Conservation (phyloP, 345 rosid species). For the Moringa oleifera region DNA sequence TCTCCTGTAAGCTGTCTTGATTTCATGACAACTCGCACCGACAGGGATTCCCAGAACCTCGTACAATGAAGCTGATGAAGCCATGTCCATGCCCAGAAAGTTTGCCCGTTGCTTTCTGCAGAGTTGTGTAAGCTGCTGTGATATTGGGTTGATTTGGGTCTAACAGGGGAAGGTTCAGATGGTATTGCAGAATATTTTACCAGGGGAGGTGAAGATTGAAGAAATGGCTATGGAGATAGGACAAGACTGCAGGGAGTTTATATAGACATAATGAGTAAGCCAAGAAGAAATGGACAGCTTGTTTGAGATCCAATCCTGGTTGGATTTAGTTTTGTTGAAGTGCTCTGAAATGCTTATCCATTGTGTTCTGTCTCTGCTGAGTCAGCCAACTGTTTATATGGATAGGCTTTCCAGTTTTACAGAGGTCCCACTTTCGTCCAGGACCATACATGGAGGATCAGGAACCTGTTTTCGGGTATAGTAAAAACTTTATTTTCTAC, state of each 20-base stretch:
- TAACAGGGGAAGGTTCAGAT: background rate
- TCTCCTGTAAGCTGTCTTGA: slow-evolving; percentile 53
- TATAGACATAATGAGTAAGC: background rate
- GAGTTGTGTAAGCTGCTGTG: background rate
- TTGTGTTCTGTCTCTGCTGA: slow-evolving; percentile 31
- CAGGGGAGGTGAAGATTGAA: background rate
- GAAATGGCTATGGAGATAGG: slow-evolving; percentile 2
- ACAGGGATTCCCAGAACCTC: slow-evolving; percentile 47
- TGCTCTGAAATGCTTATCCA: slow-evolving; percentile 29
- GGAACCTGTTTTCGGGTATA: too few species aligned
- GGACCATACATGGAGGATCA: too few species aligned
- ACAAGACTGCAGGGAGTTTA: background rate
- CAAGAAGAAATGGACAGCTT: slow-evolving; percentile 1
- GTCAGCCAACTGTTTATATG: slow-evolving; percentile 29
- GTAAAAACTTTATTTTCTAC: too few species aligned
- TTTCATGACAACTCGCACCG: slow-evolving; percentile 34
- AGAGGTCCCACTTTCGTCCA: background rate
- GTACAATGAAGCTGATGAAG: slow-evolving; percentile 33
- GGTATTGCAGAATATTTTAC: too few species aligned
- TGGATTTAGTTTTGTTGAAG: too few species aligned
- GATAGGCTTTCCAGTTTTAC: slow-evolving; percentile 20
- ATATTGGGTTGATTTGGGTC: background rate
- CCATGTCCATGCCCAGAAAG: slow-evolving; percentile 1
- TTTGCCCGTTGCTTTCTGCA: background rate
- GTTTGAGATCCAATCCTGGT: too few species aligned